Conservation (phyloP, 1,284 basidiomycete species). For the Taiwanofungus camphoratus region DNA sequence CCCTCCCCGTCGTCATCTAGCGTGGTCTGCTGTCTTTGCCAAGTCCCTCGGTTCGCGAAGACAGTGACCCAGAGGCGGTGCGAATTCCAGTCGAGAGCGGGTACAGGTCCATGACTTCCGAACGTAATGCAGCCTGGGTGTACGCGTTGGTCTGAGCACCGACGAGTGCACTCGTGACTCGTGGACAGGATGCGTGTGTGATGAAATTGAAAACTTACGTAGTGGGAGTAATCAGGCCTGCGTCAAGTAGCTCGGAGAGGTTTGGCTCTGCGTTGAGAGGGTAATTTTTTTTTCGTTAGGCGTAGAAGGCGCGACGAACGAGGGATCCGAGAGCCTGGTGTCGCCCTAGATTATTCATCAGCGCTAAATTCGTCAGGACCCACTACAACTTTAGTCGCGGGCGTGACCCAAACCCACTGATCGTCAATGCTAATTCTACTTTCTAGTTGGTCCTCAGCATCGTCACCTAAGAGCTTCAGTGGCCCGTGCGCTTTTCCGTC, state of each 20-base stretch:
- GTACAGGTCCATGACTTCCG: conserved; percentile 21
- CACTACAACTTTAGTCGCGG: neutral
- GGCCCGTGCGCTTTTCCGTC: conserved; percentile 12
- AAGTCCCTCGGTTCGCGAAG: conserved; percentile 10
- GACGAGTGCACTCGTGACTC: too few relatives aligned
- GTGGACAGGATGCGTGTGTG: neutral
- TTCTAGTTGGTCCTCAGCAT: conserved; percentile 18
- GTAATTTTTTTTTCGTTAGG: conserved; percentile 18
- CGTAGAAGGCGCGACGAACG: conserved; percentile 19
- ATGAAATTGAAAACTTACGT: conserved; percentile 9
- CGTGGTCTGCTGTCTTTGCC: neutral
- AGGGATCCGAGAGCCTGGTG: conserved; percentile 23
- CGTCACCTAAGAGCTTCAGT: conserved; percentile 16
- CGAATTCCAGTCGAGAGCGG: conserved; percentile 20
- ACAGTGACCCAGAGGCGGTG: conserved; percentile 15
- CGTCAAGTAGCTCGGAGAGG: conserved; percentile 14
- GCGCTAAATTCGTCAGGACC: neutral
- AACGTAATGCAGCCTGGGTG: conserved; percentile 19
- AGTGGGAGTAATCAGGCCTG: conserved; percentile 20
- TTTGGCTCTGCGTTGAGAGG: conserved; percentile 22
- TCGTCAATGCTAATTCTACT: conserved; percentile 18
- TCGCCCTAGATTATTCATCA: conserved; percentile 8
- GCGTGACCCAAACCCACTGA: conserved; percentile 14
- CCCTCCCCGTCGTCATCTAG: neutral
- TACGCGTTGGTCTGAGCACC: too few relatives aligned